Percentiles rank a stretch among this genome's conserved stretches.
These are phyloP conservation scores for Exophiala sideris DNA, from an alignment of 2,329 filamentous ascomycete species.

Conservation along the genomic window DNA sequence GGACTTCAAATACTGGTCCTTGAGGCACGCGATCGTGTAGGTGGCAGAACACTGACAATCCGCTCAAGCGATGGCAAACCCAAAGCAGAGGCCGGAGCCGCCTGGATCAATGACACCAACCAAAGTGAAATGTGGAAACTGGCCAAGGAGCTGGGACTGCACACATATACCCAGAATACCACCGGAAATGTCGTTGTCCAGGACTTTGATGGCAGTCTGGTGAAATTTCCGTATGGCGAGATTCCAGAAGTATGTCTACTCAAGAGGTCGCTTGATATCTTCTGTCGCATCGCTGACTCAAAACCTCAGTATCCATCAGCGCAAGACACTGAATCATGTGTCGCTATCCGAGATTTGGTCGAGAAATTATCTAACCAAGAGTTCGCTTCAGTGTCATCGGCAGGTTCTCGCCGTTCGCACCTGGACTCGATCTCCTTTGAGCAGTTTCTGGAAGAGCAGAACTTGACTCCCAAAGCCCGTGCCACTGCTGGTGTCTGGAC, in stretches of 20 bases:
- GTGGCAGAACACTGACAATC: conserved; percentile 50
- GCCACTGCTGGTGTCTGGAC: conserved; percentile 38
- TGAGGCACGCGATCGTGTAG: conserved; percentile 51
- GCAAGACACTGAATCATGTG: conserved; percentile 19
- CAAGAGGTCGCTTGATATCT: background rate
- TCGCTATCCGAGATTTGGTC: conserved; percentile 20
- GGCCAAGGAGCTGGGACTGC: conserved; percentile 31
- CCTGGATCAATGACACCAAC: conserved; percentile 38
- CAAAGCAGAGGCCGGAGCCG: conserved; percentile 36
- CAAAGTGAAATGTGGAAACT: conserved; percentile 37
- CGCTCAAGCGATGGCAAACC: conserved; percentile 29
- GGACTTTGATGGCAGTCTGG: conserved; percentile 26
- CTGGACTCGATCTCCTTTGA: conserved; percentile 41
- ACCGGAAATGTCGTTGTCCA: conserved; percentile 34
- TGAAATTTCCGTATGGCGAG: conserved; percentile 35
- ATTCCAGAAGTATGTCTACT: conserved; percentile 24
- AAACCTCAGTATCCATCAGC: conserved; percentile 11
- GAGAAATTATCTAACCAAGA: conserved; percentile 12
- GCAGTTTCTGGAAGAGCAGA: conserved; percentile 36
- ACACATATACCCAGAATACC: conserved; percentile 34
- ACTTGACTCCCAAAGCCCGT: conserved; percentile 20
- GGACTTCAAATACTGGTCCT: conserved; percentile 45
- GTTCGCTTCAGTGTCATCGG: conserved; percentile 19
- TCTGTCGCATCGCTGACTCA: background rate
- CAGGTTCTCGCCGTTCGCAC: conserved; percentile 15